Evolutionary conservation across 768 basidiomycete genomes (phyloP), one percentile per base, ranked within the genome.

Genomic region (Calocybe gangraenosa): DNA sequence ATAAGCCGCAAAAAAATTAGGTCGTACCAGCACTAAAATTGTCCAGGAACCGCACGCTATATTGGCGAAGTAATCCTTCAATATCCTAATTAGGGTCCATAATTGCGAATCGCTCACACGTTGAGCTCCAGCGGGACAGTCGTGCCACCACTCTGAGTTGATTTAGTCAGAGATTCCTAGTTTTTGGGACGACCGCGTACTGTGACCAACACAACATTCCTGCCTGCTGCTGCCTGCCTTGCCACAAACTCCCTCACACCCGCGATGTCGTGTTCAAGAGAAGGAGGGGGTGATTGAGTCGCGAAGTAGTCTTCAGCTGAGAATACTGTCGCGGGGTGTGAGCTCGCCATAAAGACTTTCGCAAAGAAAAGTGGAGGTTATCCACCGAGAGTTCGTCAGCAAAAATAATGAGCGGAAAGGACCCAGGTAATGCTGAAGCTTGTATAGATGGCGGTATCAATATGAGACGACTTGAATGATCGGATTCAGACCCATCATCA

Each of bases 51-150:
- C 96, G 90, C 37, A 99, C 96, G 56, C 95, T 99, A 63, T 49
- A 61, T 50, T 50, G 49, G 38, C 51, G 42, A 38, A 53, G 51
- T 52, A 51, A 58, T 54, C 42, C 41, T 18, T 23, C 33, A 46
- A 49, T 48, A 48, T n/a, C n/a, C n/a, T n/a, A n/a, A n/a, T n/a
- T n/a, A 40, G 62, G 57, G 51, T 42, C 34, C 28, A 47, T 54
- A 44, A 58, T 45, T 53, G 47, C 47, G 54, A 46, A 62, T 59
- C 48, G 74, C 94, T 82, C 76, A 97, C 96, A 97, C 93, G 60
- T 98, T 98, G 73, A 93, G 88, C 73, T 99, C 96, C 48, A 99
- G 70, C 2, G 95, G 95, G 6, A 98, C 95, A 1, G 94, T 98
- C 14, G 96, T 99, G 48, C 96, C 95, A 44, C 95, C 96, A 62